Percentiles rank a stretch among this genome's conserved stretches.
phyloP scores from a whole-genome alignment of 352 stramenopile genomes.

The Blastocystis hominis region DNA sequence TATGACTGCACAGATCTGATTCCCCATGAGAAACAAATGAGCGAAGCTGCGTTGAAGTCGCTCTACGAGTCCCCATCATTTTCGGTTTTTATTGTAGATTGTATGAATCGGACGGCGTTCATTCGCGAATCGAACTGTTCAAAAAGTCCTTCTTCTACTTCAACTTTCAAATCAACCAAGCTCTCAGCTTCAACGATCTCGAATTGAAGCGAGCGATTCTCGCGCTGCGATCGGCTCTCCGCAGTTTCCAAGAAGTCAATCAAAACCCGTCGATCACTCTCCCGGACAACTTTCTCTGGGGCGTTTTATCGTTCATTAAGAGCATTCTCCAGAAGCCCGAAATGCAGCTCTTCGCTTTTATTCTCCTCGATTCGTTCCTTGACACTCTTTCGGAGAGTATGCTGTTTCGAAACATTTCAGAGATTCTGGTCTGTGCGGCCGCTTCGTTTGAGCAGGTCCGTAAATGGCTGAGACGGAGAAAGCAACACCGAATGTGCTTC shows the following conservation, averaged over 20 bases:
- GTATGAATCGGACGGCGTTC: background rate
- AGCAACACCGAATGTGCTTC: background rate
- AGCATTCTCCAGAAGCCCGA: constrained; percentile 1
- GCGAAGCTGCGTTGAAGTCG: background rate
- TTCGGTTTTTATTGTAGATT: background rate
- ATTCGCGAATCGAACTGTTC: background rate
- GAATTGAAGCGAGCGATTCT: background rate
- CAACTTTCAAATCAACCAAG: constrained; percentile 51
- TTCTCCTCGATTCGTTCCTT: background rate
- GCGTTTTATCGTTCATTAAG: background rate
- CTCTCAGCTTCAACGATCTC: background rate
- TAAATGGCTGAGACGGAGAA: background rate
- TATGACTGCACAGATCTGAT: constrained; percentile 4
- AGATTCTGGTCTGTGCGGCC: constrained; percentile 14
- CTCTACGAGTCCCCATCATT: background rate
- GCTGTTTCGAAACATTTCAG: background rate
- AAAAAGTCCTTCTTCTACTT: constrained; percentile 31
- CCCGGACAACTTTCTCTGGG: constrained; percentile 34
- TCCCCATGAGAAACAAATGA: background rate
- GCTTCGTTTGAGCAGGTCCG: background rate
- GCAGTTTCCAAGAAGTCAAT: background rate
- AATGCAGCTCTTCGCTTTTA: background rate
- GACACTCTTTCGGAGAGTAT: background rate
- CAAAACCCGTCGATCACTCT: background rate
- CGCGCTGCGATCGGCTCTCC: background rate